phyloP scores from a whole-genome alignment of 2,329 filamentous ascomycete genomes.

The Pseudogymnoascus sp. region DNA sequence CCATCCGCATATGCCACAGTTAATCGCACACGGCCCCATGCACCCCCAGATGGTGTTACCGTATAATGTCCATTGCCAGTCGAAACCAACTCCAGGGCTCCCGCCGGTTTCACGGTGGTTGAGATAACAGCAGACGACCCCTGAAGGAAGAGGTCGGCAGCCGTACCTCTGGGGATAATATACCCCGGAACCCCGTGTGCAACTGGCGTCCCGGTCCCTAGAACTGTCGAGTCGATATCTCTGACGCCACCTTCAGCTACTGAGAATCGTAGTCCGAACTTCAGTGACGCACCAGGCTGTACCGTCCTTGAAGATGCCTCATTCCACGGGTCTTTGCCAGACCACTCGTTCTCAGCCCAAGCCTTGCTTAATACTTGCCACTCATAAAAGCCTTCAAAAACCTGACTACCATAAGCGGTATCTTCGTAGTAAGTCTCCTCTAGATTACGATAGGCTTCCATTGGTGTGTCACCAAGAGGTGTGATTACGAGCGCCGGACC shows the following conservation, averaged over 20 bases:
- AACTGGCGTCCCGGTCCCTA: conserved; percentile 38
- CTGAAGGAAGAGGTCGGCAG: conserved; percentile 40
- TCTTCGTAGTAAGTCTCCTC: conserved; percentile 35
- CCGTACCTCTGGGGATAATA: conserved; percentile 41
- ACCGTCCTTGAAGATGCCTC: conserved; percentile 40
- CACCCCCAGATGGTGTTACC: conserved; percentile 35
- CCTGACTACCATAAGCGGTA: conserved; percentile 43
- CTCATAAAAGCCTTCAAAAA: conserved; percentile 53
- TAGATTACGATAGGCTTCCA: conserved; percentile 51
- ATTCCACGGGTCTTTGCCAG: conserved; percentile 45
- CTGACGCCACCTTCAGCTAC: conserved; percentile 37
- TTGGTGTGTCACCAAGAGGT: conserved; percentile 39
- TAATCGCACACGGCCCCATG: conserved; percentile 44
- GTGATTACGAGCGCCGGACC: conserved; percentile 49
- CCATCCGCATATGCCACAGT: conserved; percentile 41
- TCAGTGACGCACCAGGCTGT: conserved; percentile 36
- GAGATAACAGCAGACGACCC: conserved; percentile 33
- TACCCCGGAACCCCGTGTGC: conserved; percentile 49
- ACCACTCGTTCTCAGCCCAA: conserved; percentile 51
- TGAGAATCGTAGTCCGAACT: conserved; percentile 46
- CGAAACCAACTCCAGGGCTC: conserved; percentile 31
- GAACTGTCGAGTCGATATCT: conserved; percentile 40
- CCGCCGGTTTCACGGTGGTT: conserved; percentile 34
- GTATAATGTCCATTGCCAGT: conserved; percentile 31
- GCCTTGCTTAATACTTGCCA: conserved; percentile 49